Base-by-base conservation (phyloP, 495 filamentous ascomycete genomes). In the Neurospora sp. region DNA sequence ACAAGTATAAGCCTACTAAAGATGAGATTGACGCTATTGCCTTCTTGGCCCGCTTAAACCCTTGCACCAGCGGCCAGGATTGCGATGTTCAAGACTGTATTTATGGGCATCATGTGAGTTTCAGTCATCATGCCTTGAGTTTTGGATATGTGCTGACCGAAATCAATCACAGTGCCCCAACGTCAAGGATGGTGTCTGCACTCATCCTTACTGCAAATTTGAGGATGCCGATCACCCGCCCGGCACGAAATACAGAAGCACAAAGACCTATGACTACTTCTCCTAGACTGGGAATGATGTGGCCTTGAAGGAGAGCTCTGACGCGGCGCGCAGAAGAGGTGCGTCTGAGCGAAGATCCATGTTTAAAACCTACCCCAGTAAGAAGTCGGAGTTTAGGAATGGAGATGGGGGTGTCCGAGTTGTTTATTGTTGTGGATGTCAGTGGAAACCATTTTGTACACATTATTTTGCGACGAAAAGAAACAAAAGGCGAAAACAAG, bases 1-100 rank as follows among this genome's bases (percentile, higher is more conserved):
- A 96, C 81, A 83, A 89, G 42, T 90, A 92, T 81, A 90, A 89
- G 76, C 86, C 92, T 35, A 90, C 86, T 12, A 85, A 87, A 73
- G 86, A 88, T 38, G 93, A 96, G 77, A 83, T 90, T 76, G 85
- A 87, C 35, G 89, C 89, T 0, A 85, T 97, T 75, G 86, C 88
- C 3, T 89, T 90, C 59, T 86, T 96, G 69, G 89, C 92, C 31
- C 88, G 93, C 41, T 88, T 94, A 84, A 93, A 92, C 44, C 93
- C 93, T 11, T 97, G 94, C 81, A 84, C 86, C 6, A 89, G 88
- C 75, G 92, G 92, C 5, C 86, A 91, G 76, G 87, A 89, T 20
- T 97, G 94, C 78, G 89, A 92, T 41, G 89, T 90, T 54, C 82
- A 88, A 0, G 90, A 92, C 71, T 97, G 94, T 82, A 94, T 94